These are phyloP conservation scores for Gossypium schwendimanii DNA, from an alignment of 441 rosid species.

Conservation along the genomic window DNA sequence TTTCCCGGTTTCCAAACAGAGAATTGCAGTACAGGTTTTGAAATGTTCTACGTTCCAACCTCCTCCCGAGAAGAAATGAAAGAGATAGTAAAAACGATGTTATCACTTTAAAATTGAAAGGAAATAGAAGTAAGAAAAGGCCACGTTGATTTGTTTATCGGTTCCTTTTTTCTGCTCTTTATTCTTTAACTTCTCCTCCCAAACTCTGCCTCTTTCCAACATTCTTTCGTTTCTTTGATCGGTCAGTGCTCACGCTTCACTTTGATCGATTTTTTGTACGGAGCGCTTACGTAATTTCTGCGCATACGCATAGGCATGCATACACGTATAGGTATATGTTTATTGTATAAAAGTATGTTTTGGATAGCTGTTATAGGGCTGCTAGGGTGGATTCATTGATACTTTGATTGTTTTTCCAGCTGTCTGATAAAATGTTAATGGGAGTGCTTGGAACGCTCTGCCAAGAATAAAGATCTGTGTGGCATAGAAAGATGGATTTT, in stretches of 20 bases:
- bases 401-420: conserved; percentile 20
- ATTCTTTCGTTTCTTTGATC: conserved; percentile 18
- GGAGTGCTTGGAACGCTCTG: conserved; percentile 19
- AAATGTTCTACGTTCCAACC: too few species aligned
- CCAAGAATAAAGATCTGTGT: not conserved
- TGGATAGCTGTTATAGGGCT: not conserved
- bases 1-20: too few species aligned
- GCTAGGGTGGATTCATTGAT: not conserved
- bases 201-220: conserved; percentile 22
- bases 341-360: not conserved
- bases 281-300: not conserved
- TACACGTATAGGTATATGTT: not conserved
- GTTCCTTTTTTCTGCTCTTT: not conserved
- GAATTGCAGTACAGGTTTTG: too few species aligned
- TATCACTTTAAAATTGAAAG: not conserved
- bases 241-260: conserved; percentile 25
- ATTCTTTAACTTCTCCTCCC: not conserved
- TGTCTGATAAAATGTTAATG: conserved; percentile 35
- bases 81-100: not conserved
- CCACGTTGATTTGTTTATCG: not conserved
- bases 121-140: not conserved
- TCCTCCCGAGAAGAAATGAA: not conserved
- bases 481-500: conserved; percentile 44
- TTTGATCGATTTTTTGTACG: not conserved
- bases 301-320: not conserved